These are phyloP conservation scores for Psilocybe tampanensis DNA, from an alignment of 768 basidiomycete species.

Conservation along the genomic window DNA sequence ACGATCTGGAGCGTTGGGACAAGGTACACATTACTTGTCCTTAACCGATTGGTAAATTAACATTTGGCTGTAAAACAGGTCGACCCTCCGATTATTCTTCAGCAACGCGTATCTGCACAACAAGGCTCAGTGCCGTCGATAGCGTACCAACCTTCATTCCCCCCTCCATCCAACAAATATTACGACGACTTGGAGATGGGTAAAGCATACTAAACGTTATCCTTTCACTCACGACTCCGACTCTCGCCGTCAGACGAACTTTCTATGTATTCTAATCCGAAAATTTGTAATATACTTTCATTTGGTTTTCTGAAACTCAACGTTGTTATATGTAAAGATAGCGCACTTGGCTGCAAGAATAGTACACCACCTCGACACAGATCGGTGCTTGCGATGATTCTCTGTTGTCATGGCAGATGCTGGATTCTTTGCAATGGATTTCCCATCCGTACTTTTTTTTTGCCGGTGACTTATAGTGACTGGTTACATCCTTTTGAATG, in stretches of 20 bases:
- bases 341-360: too few relatives aligned
- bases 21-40: constrained; percentile 17
- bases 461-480: too few relatives aligned
- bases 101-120: not conserved
- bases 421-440: too few relatives aligned
- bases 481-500: too few relatives aligned
- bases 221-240: not conserved
- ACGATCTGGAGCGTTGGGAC: constrained; percentile 37
- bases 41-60: not conserved
- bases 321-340: too few relatives aligned
- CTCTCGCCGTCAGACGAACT: not conserved
- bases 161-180: not conserved
- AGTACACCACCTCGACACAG: too few relatives aligned
- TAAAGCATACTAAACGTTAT: not conserved
- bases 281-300: not conserved
- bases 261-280: not conserved
- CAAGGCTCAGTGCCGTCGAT: not conserved
- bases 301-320: too few relatives aligned
- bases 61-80: not conserved
- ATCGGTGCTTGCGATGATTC: too few relatives aligned
- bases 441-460: too few relatives aligned
- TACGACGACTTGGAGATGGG: not conserved
- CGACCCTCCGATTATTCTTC: constrained; percentile 1
- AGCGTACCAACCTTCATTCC: not conserved
- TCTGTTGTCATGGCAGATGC: too few relatives aligned